Base-by-base conservation (phyloP, 2,329 filamentous ascomycete species). In the Aspergillus tanneri region DNA sequence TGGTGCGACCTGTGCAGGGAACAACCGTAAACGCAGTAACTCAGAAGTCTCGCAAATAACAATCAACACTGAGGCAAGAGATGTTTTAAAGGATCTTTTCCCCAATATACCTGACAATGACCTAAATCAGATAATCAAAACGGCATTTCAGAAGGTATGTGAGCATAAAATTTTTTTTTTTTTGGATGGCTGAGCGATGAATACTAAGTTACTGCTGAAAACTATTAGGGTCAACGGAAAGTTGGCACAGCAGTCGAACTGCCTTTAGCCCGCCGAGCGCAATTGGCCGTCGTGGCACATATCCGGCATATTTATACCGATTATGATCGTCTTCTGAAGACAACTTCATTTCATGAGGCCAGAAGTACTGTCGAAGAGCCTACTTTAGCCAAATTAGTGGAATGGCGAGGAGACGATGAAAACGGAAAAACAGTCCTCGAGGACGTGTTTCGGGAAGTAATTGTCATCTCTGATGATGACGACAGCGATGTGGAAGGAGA, bases 361-460 rank as follows among this genome's bases (percentile, higher is more conserved):
- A 73, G 83, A 49, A 66, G 70, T 28, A 62, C 70, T 27, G 79
- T 84, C 19, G 80, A 84, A 63, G 75, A 77, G 43, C 67, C 71
- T 4, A 80, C 76, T 38, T 67, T 85, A 18, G 72, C 75, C 18
- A 81, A 79, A 59, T 67, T 86, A 36, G 76, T 82, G 43, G 76
- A 82, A 62, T 86, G 83, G 83, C 75, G 81, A 49, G 82, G 82
- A 38, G 80, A 84, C 62, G 74, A 79, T 58, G 77, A 80, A 52
- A 75, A 64, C 68, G 77, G 62, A 61, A 71, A 71, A 42, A 70
- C 72, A 35, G 79, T 80, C 43, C 69, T 84, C 18, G 81, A 84
- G 60, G 81, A 84, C 56, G 78, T 82, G 23, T 80, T 85, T 44
- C 77, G 80, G 41, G 82, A 85, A 64, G 78, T 83, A 49, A 83